Percentiles rank a stretch among this genome's conserved stretches.
Conservation (phyloP, 2,329 filamentous ascomycete genomes). For the Chaetomiaceae sp. region DNA sequence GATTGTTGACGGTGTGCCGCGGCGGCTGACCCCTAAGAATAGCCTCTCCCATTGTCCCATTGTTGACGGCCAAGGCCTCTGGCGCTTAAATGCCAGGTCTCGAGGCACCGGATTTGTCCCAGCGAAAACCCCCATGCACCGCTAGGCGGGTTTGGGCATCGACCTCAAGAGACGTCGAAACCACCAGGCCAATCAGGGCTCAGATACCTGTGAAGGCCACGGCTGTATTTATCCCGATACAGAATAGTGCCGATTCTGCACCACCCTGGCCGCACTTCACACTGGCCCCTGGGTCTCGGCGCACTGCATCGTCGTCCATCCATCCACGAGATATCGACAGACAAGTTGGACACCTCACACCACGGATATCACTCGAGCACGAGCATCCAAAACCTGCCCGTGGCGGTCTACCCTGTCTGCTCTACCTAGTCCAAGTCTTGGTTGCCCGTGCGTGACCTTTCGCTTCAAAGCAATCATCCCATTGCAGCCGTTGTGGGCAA, state of each 20-base stretch:
- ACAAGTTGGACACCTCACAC: no score
- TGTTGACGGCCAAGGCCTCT: conserved; percentile 13
- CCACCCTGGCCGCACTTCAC: conserved; percentile 3
- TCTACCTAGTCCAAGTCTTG: conserved; percentile 12
- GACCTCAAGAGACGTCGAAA: background rate
- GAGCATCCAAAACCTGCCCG: no score
- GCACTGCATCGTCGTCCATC: conserved; percentile 13
- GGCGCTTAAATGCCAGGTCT: conserved; percentile 21
- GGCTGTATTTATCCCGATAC: background rate
- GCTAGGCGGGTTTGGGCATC: conserved; percentile 17
- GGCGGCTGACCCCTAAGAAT: conserved; percentile 11
- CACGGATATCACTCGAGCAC: no score
- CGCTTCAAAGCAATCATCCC: background rate
- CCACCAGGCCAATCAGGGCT: conserved; percentile 15
- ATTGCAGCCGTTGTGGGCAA: background rate
- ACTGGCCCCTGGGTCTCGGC: conserved; percentile 5
- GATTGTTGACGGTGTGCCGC: background rate
- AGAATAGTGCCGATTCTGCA: conserved; percentile 7
- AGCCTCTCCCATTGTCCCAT: background rate
- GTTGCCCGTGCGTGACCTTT: background rate
- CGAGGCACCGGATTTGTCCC: conserved; percentile 3
- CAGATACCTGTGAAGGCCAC: background rate
- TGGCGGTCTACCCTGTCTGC: background rate
- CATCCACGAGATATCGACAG: no score
- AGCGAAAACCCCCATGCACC: conserved; percentile 4